Evolutionary conservation across 306 rosid species (phyloP).

Genomic region (Carpinus fangiana): DNA sequence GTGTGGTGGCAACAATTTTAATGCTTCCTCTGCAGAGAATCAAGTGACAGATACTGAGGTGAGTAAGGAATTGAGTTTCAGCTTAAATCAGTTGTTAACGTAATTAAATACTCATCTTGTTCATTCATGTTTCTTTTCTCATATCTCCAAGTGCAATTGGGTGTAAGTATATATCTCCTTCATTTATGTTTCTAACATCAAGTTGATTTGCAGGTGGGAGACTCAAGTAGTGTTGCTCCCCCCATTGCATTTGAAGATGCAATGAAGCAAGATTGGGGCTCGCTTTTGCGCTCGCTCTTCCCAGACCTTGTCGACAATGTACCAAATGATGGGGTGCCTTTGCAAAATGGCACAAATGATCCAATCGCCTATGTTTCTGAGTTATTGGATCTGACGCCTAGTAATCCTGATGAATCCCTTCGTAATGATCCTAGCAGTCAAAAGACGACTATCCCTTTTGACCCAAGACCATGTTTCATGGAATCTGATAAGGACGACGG

Average conservation of each 20-base stretch:
- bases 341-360: background rate
- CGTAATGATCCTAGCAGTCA: slow-evolving; percentile 32
- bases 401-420: slow-evolving; percentile 37
- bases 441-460: slow-evolving; percentile 12
- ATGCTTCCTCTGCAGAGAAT: slow-evolving; percentile 22
- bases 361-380: background rate
- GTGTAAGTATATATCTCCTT: background rate
- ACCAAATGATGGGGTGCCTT: slow-evolving; percentile 25
- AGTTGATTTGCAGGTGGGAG: slow-evolving; percentile 31
- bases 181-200: slow-evolving; percentile 26
- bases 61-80: background rate
- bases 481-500: slow-evolving; percentile 20
- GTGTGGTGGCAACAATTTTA: slow-evolving; percentile 16
- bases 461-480: background rate
- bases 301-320: background rate
- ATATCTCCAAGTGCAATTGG: background rate
- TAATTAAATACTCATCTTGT: background rate
- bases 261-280: background rate
- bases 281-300: slow-evolving; percentile 50
- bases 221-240: slow-evolving; percentile 1
- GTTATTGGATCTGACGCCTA: slow-evolving; percentile 30
- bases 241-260: too few relatives aligned
- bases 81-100: too few relatives aligned
- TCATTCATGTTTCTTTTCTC: background rate
- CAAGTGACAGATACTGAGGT: slow-evolving; percentile 7